Conservation (phyloP, 148 eudicot species). For the Gaultheria prostrata region DNA sequence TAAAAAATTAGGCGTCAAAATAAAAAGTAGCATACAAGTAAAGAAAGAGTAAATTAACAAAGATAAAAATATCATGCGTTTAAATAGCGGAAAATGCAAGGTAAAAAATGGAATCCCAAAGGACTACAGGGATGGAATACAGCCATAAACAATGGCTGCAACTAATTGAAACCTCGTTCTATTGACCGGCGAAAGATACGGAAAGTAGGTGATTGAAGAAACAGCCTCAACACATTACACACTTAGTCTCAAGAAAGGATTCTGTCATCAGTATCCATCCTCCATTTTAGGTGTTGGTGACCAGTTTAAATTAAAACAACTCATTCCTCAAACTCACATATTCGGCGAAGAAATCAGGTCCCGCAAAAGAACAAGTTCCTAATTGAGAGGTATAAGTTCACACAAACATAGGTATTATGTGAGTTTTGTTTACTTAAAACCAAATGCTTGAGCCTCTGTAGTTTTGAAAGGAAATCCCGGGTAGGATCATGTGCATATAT, state of each 20-base stretch:
- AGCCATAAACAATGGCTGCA: neutral
- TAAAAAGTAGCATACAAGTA: neutral
- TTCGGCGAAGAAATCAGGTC: neutral
- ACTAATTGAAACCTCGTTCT: neutral
- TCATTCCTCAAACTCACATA: neutral
- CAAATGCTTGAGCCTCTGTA: neutral
- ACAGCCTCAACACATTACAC: neutral
- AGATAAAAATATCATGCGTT: neutral
- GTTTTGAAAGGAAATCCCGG: neutral
- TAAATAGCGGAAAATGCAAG: neutral
- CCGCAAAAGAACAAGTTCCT: neutral
- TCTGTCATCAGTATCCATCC: neutral
- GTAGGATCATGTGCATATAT: neutral
- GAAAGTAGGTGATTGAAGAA: neutral
- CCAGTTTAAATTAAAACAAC: neutral
- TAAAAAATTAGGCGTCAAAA: neutral
- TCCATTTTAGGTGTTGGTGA: neutral
- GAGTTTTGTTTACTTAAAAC: neutral
- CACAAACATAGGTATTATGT: neutral
- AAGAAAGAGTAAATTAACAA: neutral
- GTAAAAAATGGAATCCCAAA: neutral
- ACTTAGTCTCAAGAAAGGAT: slow-evolving; percentile 7
- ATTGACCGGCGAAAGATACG: neutral
- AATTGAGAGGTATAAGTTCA: neutral
- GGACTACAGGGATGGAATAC: neutral